These are phyloP conservation scores for Paramecium primaurelia DNA, from an alignment of 73 alveolate species.

Conservation along the genomic window DNA sequence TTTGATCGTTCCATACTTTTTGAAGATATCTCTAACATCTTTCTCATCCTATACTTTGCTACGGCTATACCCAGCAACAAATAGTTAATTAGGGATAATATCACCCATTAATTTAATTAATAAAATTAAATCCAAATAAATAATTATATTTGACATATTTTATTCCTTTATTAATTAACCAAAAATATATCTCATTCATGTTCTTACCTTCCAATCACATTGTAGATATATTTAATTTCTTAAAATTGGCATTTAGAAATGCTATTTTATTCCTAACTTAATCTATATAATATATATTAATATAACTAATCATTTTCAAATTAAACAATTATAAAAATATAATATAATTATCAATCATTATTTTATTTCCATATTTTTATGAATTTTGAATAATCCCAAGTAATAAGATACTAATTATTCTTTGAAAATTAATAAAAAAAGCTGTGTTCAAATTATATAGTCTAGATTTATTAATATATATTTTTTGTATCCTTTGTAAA, in stretches of 20 bases:
- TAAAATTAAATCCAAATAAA: not conserved
- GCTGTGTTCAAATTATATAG: not conserved
- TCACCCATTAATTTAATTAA: constrained; percentile 38
- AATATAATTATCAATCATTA: not conserved
- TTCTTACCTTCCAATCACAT: not conserved
- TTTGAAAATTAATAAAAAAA: not conserved
- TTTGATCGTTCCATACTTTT: not conserved
- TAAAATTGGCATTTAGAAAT: not conserved
- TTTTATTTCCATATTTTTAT: not conserved
- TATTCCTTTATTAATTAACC: not conserved
- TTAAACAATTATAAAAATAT: not conserved
- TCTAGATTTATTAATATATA: not conserved
- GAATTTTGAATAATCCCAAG: not conserved
- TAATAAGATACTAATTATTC: not conserved
- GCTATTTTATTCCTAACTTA: not conserved
- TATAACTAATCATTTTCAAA: not conserved
- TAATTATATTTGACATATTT: not conserved
- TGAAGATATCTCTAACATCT: constrained; percentile 34
- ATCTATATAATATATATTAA: not conserved
- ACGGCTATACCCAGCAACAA: constrained; percentile 41
- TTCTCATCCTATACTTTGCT: not conserved
- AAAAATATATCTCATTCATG: not conserved
- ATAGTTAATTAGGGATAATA: constrained; percentile 34
- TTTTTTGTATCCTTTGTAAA: not conserved
- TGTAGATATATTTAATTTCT: not conserved